Conservation (phyloP, 1,284 basidiomycete genomes). For the Chalciporus piperatoides region DNA sequence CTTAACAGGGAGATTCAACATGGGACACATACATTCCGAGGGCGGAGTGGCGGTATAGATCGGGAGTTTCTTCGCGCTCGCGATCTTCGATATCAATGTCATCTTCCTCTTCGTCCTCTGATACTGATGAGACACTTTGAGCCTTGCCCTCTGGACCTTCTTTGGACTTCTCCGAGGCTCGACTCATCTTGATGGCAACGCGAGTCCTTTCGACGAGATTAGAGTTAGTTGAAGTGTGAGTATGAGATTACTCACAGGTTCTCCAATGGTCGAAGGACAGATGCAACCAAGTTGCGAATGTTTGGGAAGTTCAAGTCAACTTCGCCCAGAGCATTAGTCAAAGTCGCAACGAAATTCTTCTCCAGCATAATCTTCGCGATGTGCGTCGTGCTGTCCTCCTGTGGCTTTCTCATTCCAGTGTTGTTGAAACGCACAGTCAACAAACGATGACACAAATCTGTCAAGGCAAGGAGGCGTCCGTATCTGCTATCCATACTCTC, state of each 20-base stretch:
- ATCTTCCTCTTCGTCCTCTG: conserved; percentile 61
- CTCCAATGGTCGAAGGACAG: conserved; percentile 87
- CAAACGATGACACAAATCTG: conserved; percentile 86
- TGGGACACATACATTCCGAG: conserved; percentile 79
- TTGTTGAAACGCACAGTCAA: conserved; percentile 75
- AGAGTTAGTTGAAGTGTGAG: neutral
- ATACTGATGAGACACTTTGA: conserved; percentile 54
- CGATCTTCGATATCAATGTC: conserved; percentile 44
- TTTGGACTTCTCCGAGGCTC: conserved; percentile 70
- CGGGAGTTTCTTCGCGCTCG: conserved; percentile 79
- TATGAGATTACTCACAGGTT: conserved; percentile 60
- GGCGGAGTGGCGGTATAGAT: conserved; percentile 95
- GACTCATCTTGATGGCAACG: conserved; percentile 96
- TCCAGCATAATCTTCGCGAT: conserved; percentile 98
- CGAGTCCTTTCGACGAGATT: conserved; percentile 63
- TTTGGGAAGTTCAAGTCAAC: conserved; percentile 96
- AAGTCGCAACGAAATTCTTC: conserved; percentile 89
- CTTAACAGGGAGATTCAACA: neutral
- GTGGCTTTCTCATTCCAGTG: conserved; percentile 52
- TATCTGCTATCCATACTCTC: conserved; percentile 80
- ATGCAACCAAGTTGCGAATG: conserved; percentile 79
- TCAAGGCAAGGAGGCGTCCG: conserved; percentile 83
- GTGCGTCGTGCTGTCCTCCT: conserved; percentile 84
- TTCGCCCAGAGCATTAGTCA: conserved; percentile 89
- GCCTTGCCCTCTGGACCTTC: conserved; percentile 50